Evolutionary conservation across 2,329 filamentous ascomycete species (phyloP).

Genomic region (Xylariaceae sp.): DNA sequence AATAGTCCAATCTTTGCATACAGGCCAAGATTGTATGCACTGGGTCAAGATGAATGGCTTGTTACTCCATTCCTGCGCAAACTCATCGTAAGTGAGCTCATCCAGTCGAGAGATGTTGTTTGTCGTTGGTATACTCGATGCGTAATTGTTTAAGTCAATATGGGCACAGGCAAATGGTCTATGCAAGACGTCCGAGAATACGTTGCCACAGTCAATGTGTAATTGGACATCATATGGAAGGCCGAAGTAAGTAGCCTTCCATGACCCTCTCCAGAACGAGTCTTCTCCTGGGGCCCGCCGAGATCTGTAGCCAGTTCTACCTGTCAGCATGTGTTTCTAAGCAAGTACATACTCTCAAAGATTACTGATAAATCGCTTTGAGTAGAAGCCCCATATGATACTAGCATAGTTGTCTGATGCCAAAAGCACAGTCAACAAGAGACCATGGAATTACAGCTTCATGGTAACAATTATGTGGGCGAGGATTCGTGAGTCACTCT

Average conservation of each 20-base stretch:
- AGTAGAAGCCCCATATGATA: background rate
- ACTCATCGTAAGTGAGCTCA: slow-evolving; percentile 70
- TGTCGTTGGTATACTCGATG: slow-evolving; percentile 64
- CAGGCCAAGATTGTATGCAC: slow-evolving; percentile 79
- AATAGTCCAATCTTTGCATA: slow-evolving; percentile 70
- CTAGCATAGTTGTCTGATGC: background rate
- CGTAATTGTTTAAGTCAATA: slow-evolving; percentile 64
- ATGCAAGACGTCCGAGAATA: slow-evolving; percentile 89
- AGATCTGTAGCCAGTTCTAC: slow-evolving; percentile 24
- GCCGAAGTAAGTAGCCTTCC: slow-evolving; percentile 75
- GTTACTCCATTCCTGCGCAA: slow-evolving; percentile 71
- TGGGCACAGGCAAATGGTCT: slow-evolving; percentile 88
- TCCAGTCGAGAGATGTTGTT: slow-evolving; percentile 73
- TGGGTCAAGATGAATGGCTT: slow-evolving; percentile 83
- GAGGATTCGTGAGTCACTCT: slow-evolving; percentile 1
- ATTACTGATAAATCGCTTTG: background rate
- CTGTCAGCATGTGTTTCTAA: background rate
- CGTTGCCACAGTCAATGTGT: slow-evolving; percentile 67
- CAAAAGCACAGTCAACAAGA: background rate
- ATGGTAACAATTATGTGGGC: no score
- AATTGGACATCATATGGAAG: slow-evolving; percentile 50
- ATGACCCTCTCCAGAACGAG: slow-evolving; percentile 75
- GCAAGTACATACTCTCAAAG: background rate
- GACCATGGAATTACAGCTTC: background rate
- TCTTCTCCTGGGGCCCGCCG: slow-evolving; percentile 31